Base-by-base conservation (phyloP, 805 yeast species). In the Alloascoidea africana region DNA sequence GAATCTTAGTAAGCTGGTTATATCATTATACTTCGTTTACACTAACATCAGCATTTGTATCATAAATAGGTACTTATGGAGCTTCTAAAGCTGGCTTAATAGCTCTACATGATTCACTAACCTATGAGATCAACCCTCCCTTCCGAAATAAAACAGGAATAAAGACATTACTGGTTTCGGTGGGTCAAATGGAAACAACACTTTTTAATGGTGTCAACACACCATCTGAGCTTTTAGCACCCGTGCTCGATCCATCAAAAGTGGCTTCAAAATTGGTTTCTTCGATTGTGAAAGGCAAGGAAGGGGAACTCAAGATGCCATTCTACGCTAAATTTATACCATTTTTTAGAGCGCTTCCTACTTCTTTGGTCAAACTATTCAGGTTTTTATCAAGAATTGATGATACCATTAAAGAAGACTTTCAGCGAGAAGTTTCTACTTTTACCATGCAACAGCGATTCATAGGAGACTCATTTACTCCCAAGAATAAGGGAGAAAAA, bases 61-160 rank as follows among this genome's bases (percentile, higher is more conserved):
- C 37, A 13, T 17, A 16, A 19, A 11, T 59, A 8, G 76, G 77
- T 34, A 81, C 81, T 0, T 89, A 89, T 51, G 95, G 95, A 0
- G 95, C 96, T 0, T 71, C 94, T 13, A 89, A 89, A 53, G 77
- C 94, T 0, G 96, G 93, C 0, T 56, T 84, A 18, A 72, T 89
- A 38, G 86, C 89, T 0, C 58, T 86, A 33, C 96, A 87, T 52
- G 94, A 83, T 52, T 75, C 89, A 1, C 58, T 89, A 27, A 71
- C 81, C 0, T 73, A 72, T 48, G 91, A 81, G 53, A 50, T 81
- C 18, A 76, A 79, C 0, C 65, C 72, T 0, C 69, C 73, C 0
- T 55, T 65, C 4, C 50, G 65, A 27, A 59, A 56, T 37, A 53
- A 56, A 2, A 51, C 57, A 3, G 76, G 82, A 5, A 70, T 89